These are phyloP conservation scores for Artemisia argyi DNA, from an alignment of 129 eudicot genomes.

Conservation along the genomic window DNA sequence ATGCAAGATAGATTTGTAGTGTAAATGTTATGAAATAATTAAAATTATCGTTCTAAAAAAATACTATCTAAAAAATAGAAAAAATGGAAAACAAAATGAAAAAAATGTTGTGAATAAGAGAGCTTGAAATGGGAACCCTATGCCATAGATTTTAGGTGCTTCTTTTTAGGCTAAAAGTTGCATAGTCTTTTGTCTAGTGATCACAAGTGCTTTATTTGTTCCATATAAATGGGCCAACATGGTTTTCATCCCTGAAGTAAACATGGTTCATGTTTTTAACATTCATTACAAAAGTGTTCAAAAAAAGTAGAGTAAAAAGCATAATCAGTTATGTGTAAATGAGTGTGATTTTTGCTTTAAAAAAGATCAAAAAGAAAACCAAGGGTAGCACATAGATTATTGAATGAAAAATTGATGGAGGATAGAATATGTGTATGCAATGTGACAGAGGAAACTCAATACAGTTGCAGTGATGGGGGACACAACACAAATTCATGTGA, in stretches of 20 bases:
- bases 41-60: too few relatives aligned
- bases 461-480: slow-evolving; percentile 35
- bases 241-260: not conserved
- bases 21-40: too few relatives aligned
- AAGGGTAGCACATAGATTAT: slow-evolving; percentile 15
- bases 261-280: not conserved
- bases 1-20: too few relatives aligned
- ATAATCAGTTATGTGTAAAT: too few relatives aligned
- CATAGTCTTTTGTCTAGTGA: too few relatives aligned
- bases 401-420: slow-evolving; percentile 4
- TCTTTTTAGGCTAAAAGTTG: too few relatives aligned
- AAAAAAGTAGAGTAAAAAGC: too few relatives aligned
- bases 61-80: too few relatives aligned
- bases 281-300: not conserved
- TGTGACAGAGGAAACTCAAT: slow-evolving; percentile 29
- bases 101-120: too few relatives aligned
- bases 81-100: too few relatives aligned
- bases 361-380: not conserved
- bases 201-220: not conserved
- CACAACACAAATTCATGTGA: slow-evolving; percentile 35
- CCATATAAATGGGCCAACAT: not conserved
- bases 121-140: too few relatives aligned
- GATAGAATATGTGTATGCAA: slow-evolving; percentile 9
- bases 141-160: too few relatives aligned
- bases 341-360: not conserved